These are phyloP conservation scores for Xanthoconium separans DNA, from an alignment of 1,284 basidiomycete genomes.

Conservation along the genomic window DNA sequence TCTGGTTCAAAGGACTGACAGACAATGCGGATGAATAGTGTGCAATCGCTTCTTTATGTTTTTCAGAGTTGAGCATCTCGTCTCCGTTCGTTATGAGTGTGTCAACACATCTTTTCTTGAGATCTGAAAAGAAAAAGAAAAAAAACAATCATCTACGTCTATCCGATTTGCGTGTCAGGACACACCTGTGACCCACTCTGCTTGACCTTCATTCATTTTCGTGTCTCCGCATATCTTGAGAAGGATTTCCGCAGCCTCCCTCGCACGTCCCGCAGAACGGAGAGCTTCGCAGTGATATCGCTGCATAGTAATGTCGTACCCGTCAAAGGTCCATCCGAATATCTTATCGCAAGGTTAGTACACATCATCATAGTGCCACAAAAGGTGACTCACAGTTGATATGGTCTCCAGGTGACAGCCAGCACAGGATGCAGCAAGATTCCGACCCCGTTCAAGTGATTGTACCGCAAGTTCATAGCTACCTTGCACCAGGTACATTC, in stretches of 20 bases:
- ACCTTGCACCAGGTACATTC: conserved; percentile 1
- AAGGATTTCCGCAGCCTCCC: neutral
- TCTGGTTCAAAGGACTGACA: neutral
- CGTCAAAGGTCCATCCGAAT: conserved; percentile 6
- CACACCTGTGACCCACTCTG: neutral
- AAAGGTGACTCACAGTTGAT: neutral
- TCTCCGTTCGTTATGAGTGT: neutral
- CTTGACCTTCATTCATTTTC: neutral
- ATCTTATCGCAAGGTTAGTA: neutral
- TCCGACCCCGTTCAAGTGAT: neutral
- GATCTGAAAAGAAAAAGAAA: conserved; percentile 1
- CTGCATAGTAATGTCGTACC: neutral
- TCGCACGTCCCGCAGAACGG: neutral
- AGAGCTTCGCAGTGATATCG: conserved; percentile 1
- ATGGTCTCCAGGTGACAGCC: neutral
- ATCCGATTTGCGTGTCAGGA: neutral
- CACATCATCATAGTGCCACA: neutral
- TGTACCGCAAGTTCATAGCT: neutral
- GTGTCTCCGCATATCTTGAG: neutral
- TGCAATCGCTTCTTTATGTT: neutral
- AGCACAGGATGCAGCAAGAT: neutral
- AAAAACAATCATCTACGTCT: neutral
- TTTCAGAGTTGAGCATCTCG: neutral
- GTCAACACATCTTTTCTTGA: neutral
- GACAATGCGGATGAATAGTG: conserved; percentile 3